Percentiles rank a stretch among this genome's conserved stretches.
These are phyloP conservation scores for Backusella parvicylindrica DNA, from an alignment of 192 early-diverging fungal genomes.

Conservation along the genomic window DNA sequence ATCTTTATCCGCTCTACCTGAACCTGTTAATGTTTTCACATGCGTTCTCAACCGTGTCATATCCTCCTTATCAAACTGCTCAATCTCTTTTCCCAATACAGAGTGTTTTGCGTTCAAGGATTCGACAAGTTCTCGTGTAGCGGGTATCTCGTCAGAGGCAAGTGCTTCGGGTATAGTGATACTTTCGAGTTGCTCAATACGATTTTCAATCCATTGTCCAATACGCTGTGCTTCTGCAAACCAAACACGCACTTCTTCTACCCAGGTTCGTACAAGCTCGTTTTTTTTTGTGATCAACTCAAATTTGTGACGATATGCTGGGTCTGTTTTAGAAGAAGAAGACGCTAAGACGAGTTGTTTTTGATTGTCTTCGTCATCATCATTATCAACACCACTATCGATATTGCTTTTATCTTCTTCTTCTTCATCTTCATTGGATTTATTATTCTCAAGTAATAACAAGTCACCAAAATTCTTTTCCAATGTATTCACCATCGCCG, in stretches of 20 bases:
- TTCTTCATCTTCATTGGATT: background rate
- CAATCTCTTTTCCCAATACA: slow-evolving; percentile 37
- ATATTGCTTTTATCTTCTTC: background rate
- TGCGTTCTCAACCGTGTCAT: slow-evolving; percentile 42
- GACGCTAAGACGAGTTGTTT: background rate
- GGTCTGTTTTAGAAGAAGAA: background rate
- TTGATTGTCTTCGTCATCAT: background rate
- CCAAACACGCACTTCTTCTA: slow-evolving; percentile 35
- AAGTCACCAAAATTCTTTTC: slow-evolving; percentile 16
- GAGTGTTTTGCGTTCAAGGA: slow-evolving; percentile 29
- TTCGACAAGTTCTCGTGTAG: slow-evolving; percentile 27
- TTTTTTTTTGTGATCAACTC: slow-evolving; percentile 23
- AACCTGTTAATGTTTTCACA: slow-evolving; percentile 38
- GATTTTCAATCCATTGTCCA: slow-evolving; percentile 36
- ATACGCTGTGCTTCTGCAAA: slow-evolving; percentile 39
- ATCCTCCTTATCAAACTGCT: slow-evolving; percentile 38
- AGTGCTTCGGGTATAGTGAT: slow-evolving; percentile 29
- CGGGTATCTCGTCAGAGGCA: background rate
- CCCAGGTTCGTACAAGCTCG: slow-evolving; percentile 28
- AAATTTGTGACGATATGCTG: slow-evolving; percentile 16
- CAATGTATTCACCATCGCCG: background rate
- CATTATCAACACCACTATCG: background rate
- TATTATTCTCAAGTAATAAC: background rate
- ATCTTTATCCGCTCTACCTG: slow-evolving; percentile 23
- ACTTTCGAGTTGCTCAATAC: slow-evolving; percentile 33